These are phyloP conservation scores for Cutaneotrichosporon mucoides DNA, from an alignment of 1,284 basidiomycete genomes.

Conservation along the genomic window DNA sequence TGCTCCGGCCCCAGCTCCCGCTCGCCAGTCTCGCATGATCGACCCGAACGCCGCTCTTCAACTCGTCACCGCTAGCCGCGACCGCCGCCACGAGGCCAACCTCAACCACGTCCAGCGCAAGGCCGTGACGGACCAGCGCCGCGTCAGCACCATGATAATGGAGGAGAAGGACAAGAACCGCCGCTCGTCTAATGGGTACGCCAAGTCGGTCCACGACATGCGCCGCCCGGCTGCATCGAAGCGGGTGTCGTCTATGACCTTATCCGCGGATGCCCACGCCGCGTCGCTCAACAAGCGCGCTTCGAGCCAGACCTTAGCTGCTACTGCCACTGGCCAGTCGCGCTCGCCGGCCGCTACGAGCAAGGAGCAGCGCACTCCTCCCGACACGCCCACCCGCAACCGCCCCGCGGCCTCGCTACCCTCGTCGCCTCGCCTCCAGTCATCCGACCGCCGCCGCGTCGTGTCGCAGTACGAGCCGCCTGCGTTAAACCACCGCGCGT, in stretches of 20 bases:
- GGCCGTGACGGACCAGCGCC: slow-evolving; percentile 19
- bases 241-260: slow-evolving; percentile 8
- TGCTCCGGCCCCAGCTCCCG: slow-evolving; percentile 8
- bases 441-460: slow-evolving; percentile 12
- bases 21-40: slow-evolving; percentile 28
- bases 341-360: neutral
- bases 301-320: neutral
- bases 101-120: slow-evolving; percentile 29
- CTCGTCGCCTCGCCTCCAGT: slow-evolving; percentile 9
- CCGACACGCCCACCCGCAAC: neutral
- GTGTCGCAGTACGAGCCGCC: slow-evolving; percentile 14
- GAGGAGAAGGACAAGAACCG: neutral
- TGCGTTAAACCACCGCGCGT: neutral
- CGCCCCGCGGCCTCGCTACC: slow-evolving; percentile 13
- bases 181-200: neutral
- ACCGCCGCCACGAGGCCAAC: slow-evolving; percentile 27
- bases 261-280: neutral
- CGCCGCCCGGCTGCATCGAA: neutral
- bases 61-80: slow-evolving; percentile 31
- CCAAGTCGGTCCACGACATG: neutral
- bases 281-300: neutral
- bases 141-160: slow-evolving; percentile 12
- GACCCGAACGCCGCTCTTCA: slow-evolving; percentile 23
- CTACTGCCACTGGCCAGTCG: neutral
- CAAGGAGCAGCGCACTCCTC: slow-evolving; percentile 2